A percentile compares a stretch with the other conserved stretches of the same genome.
phyloP scores from a whole-genome alignment of 441 rosid genomes.

The Mallotus japonicus region DNA sequence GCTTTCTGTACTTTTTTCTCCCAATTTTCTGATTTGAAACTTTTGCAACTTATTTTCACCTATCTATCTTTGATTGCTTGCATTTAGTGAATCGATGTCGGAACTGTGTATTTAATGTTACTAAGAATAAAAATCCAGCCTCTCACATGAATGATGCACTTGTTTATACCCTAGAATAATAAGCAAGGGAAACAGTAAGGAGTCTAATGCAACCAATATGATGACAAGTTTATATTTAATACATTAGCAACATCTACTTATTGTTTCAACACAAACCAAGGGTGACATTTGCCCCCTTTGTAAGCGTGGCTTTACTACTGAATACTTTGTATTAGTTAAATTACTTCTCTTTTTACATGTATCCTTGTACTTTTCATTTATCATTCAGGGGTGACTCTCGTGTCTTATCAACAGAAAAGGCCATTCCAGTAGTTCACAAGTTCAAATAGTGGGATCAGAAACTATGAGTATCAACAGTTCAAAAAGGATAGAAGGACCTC shows the following conservation, averaged over 20 bases:
- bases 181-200: background rate
- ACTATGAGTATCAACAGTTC: constrained; percentile 6
- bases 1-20: background rate
- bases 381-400: constrained; percentile 4
- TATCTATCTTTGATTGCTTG: background rate
- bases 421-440: constrained; percentile 18
- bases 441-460: constrained; percentile 24
- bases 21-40: background rate
- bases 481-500: constrained; percentile 24
- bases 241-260: background rate
- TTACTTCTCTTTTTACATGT: too few relatives aligned
- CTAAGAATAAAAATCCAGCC: too few relatives aligned
- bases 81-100: background rate
- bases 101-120: background rate
- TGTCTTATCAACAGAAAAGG: constrained; percentile 27
- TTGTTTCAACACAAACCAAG: background rate
- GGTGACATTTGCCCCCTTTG: background rate
- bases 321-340: background rate
- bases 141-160: background rate
- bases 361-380: background rate
- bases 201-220: background rate
- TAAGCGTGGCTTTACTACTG: background rate
- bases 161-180: background rate
- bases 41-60: background rate
- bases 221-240: background rate